These are phyloP conservation scores for Datura wrightii DNA, from an alignment of 257 asterid genomes.

Conservation along the genomic window DNA sequence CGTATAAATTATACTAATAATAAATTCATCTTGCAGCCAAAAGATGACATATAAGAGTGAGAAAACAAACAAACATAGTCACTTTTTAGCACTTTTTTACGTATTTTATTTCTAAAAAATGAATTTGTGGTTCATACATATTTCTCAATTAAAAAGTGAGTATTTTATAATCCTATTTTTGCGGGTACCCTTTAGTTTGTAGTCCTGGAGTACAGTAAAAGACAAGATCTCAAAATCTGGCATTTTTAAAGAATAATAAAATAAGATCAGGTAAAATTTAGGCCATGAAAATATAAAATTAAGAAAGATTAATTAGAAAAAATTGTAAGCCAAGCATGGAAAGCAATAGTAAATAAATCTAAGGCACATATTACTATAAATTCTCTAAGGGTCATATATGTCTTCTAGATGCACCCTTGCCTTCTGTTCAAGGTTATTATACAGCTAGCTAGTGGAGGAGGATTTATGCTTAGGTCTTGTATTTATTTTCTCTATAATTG, in stretches of 20 bases:
- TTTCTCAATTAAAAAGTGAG: not conserved
- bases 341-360: not conserved
- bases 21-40: not conserved
- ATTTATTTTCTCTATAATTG: not conserved
- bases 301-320: constrained; percentile 32
- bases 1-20: not conserved
- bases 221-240: constrained; percentile 44
- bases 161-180: not conserved
- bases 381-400: not conserved
- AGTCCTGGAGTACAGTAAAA: constrained; percentile 58
- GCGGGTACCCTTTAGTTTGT: constrained; percentile 8
- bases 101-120: not conserved
- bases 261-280: constrained; percentile 24
- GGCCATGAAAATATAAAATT: constrained; percentile 41
- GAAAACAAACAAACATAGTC: not conserved
- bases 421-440: constrained; percentile 5
- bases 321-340: constrained; percentile 17
- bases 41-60: not conserved
- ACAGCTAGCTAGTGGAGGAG: not conserved
- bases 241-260: not conserved
- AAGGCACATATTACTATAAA: not conserved
- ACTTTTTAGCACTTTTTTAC: not conserved
- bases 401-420: constrained; percentile 25
- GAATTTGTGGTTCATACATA: not conserved
- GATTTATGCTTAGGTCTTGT: not conserved